Evolutionary conservation across 2,329 filamentous ascomycete species (phyloP).

Genomic region (Hysterium pulicare): DNA sequence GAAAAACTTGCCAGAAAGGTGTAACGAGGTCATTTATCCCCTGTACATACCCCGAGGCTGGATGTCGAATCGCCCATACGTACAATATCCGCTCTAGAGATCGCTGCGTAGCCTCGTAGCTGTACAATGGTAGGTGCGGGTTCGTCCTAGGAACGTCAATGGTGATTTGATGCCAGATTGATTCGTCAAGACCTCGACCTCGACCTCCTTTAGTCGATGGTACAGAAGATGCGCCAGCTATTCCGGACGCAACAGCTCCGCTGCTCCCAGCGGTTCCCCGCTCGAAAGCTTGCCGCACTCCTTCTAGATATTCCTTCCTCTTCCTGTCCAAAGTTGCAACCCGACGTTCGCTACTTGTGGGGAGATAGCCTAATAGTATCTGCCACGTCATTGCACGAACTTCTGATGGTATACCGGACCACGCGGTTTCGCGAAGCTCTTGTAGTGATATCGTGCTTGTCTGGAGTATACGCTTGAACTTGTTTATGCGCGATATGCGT

Average conservation of each 20-base stretch:
- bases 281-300: conserved; percentile 68
- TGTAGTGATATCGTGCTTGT: conserved; percentile 82
- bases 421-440: conserved; percentile 80
- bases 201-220: conserved; percentile 54
- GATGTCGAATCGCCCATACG: conserved; percentile 95
- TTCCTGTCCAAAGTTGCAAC: conserved; percentile 90
- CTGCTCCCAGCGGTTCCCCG: conserved; percentile 45
- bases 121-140: conserved; percentile 90
- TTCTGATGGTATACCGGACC: conserved; percentile 92
- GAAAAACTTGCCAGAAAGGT: conserved; percentile 96
- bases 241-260: conserved; percentile 51
- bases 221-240: conserved; percentile 41
- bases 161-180: conserved; percentile 99
- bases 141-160: conserved; percentile 97
- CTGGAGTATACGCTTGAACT: conserved; percentile 95
- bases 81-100: conserved; percentile 94
- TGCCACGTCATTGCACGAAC: conserved; percentile 99
- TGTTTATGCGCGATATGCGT: conserved; percentile 91
- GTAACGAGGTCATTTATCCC: conserved; percentile 98
- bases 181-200: conserved; percentile 82
- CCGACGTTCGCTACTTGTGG: conserved; percentile 91
- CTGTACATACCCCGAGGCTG: conserved; percentile 95
- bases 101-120: conserved; percentile 92
- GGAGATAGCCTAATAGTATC: conserved; percentile 87
- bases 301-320: conserved; percentile 93